Base-by-base conservation (phyloP, 2,329 filamentous ascomycete genomes). In the Fusarium robinianum region DNA sequence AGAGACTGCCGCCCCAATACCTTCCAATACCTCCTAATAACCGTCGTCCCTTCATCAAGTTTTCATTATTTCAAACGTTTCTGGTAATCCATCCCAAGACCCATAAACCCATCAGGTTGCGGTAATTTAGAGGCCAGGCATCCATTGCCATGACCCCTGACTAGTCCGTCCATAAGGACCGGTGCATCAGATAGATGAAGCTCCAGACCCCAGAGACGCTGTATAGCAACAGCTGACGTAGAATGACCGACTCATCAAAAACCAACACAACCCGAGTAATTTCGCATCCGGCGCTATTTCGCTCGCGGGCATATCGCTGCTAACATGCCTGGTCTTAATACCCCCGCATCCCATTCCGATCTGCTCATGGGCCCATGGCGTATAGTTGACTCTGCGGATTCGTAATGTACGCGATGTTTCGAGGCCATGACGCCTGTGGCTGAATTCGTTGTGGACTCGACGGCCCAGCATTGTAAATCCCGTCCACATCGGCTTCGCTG, bases 401-500 rank as follows among this genome's bases (percentile, higher is more conserved):
- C 11, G 46, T 36, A 33, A 55, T 36, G 10, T 61, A 60, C 16
- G 49, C 49, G 18, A 46, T 51, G 36, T 55, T 56, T 31, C 55
- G 49, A 10, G 57, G 43, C 58, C 58, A 60, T 18, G 49, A 48
- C 12, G 34, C 46, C 25, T 55, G 53, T 5, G 53, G 41, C 26
- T 41, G 42, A 22, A 53, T 51, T 36, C 51, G 48, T 15, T 60
- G 59, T 18, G 53, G 55, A 16, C 49, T 49, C 5, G 57, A 55
- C 8, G 55, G 50, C 12, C 56, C 60, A 12, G 49, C 44, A 17
- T 42, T 47, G 11, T 57, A 57, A 22, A 53, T 57, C n/a, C 23
- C 54, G 8, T 60, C 60, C 8, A 27, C 38, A 6, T 63, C 60
- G 16, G 54, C 47, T 33, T 66, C 64, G 27, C 60, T 65, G 43